These are phyloP conservation scores for Yamadazyma sp. DNA, from an alignment of 805 yeast species.

Conservation along the genomic window DNA sequence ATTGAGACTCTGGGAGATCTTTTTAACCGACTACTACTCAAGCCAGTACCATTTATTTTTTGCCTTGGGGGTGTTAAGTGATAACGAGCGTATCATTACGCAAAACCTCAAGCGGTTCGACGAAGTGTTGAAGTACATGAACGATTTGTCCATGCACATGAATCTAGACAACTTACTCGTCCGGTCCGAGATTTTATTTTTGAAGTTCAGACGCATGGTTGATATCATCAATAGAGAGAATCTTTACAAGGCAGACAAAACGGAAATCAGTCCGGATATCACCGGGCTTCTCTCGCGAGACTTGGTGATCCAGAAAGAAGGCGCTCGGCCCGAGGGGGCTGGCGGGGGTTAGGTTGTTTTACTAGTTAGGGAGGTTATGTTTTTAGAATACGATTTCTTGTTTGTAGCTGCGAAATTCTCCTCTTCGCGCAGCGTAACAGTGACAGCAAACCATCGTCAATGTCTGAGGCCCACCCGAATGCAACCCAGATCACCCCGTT, in stretches of 20 bases:
- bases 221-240: conserved; percentile 68
- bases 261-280: conserved; percentile 50
- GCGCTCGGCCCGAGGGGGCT: conserved; percentile 41
- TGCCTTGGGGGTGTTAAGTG: conserved; percentile 86
- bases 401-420: too few species aligned
- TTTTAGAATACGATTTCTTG: too few species aligned
- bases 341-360: conserved; percentile 38
- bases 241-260: conserved; percentile 13
- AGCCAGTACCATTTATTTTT: conserved; percentile 87
- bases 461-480: too few species aligned
- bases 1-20: conserved; percentile 82
- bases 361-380: too few species aligned
- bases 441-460: too few species aligned
- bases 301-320: conserved; percentile 64
- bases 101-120: conserved; percentile 78
- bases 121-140: conserved; percentile 89
- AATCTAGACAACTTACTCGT: conserved; percentile 74
- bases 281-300: conserved; percentile 60
- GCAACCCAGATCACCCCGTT: not conserved
- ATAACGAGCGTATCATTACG: conserved; percentile 75
- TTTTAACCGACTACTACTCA: conserved; percentile 85
- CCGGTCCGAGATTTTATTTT: conserved; percentile 81
- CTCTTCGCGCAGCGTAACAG: too few species aligned
- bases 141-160: conserved; percentile 78
- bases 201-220: conserved; percentile 77